Conservation (phyloP, 2,329 filamentous ascomycete species). For the Metarhizium robertsii region DNA sequence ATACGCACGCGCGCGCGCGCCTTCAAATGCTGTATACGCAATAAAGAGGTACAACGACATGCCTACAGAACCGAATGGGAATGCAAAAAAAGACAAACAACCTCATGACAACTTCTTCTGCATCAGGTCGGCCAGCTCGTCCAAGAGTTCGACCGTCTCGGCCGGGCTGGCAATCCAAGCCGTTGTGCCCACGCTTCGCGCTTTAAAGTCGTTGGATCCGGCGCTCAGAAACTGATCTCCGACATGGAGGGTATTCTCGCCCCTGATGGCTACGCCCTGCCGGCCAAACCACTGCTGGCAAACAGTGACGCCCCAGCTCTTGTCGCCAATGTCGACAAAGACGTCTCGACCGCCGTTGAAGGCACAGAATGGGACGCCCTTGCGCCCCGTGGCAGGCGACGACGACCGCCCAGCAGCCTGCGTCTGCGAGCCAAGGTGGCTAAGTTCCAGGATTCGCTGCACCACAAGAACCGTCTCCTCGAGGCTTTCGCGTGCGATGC, state of each 20-base stretch:
- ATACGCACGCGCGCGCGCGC: too few species aligned
- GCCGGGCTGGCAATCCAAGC: constrained; percentile 92
- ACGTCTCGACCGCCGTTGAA: constrained; percentile 98
- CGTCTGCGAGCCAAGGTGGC: constrained; percentile 39
- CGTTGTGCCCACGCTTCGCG: constrained; percentile 81
- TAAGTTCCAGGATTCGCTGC: constrained; percentile 83
- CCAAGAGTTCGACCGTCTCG: constrained; percentile 82
- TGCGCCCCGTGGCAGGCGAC: constrained; percentile 7
- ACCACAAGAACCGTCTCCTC: constrained; percentile 94
- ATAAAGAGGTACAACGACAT: too few species aligned
- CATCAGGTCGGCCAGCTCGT: constrained; percentile 62
- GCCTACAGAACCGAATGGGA: too few species aligned
- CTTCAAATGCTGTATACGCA: too few species aligned
- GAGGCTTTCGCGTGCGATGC: constrained; percentile 77
- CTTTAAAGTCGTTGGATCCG: constrained; percentile 95
- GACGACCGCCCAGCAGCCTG: constrained; percentile 16
- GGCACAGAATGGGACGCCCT: constrained; percentile 76
- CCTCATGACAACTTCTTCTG: constrained; percentile 10
- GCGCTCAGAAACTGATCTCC: constrained; percentile 96
- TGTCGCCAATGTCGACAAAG: constrained; percentile 97
- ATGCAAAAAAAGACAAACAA: too few species aligned
- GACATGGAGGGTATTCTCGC: constrained; percentile 79
- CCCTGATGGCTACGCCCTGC: constrained; percentile 42
- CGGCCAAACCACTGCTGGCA: constrained; percentile 84
- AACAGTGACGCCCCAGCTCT: constrained; percentile 87